A percentile compares a stretch with the other conserved stretches of the same genome.
Conservation (phyloP, 129 eudicot genomes). For the carrot (Daucus carota) region DNA sequence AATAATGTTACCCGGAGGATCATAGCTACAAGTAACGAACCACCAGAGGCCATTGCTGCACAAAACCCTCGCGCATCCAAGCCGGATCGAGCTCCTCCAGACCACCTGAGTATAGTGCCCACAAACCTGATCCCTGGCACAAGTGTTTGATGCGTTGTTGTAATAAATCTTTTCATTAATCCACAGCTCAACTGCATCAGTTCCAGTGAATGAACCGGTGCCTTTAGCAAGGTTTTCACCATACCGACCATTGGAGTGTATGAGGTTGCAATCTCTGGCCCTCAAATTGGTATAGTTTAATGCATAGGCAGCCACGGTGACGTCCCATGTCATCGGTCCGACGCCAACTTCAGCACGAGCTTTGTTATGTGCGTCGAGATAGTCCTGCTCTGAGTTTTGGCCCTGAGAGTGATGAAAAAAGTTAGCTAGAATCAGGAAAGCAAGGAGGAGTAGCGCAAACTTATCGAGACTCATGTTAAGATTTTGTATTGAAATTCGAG, state of each 20-base stretch:
- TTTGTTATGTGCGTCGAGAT: conserved; percentile 25
- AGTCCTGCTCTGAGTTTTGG: conserved; percentile 37
- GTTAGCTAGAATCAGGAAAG: conserved; percentile 4
- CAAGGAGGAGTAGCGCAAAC: neutral
- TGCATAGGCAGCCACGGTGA: conserved; percentile 25
- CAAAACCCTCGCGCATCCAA: conserved; percentile 59
- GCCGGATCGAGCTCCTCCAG: conserved; percentile 32
- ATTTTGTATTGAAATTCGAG: neutral
- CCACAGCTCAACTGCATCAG: conserved; percentile 41
- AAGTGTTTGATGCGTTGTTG: conserved; percentile 27
- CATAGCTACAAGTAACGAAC: conserved; percentile 50
- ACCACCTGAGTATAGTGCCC: conserved; percentile 76
- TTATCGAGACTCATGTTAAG: neutral
- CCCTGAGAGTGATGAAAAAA: conserved; percentile 7
- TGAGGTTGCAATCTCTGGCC: conserved; percentile 32
- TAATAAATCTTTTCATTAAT: conserved; percentile 35
- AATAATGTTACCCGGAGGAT: conserved; percentile 50
- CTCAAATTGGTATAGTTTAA: conserved; percentile 35
- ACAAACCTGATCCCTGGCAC: conserved; percentile 25
- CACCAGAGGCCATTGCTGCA: conserved; percentile 29
- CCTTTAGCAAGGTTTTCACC: conserved; percentile 62
- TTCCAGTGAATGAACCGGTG: conserved; percentile 26
- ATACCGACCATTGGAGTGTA: conserved; percentile 39
- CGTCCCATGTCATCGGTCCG: conserved; percentile 21
- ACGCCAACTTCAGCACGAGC: conserved; percentile 18